These are phyloP conservation scores for Scleroderma bovista DNA, from an alignment of 768 basidiomycete species.

Conservation along the genomic window DNA sequence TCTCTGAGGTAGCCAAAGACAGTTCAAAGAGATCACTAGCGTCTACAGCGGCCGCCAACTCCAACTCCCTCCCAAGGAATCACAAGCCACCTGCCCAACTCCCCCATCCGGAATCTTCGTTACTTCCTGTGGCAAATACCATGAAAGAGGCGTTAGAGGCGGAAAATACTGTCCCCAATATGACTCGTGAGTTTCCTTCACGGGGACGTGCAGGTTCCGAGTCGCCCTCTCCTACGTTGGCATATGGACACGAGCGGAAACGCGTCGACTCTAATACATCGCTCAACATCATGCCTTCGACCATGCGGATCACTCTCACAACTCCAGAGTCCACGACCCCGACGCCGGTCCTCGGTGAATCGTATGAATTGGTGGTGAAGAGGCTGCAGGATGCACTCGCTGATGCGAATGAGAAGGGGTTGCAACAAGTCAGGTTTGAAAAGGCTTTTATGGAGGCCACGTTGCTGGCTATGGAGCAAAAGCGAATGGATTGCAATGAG, in stretches of 20 bases:
- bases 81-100: neutral
- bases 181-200: constrained; percentile 9
- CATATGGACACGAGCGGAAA: constrained; percentile 12
- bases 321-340: constrained; percentile 32
- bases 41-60: too few species aligned
- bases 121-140: neutral
- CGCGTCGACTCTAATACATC: constrained; percentile 24
- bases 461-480: constrained; percentile 57
- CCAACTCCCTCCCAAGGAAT: neutral
- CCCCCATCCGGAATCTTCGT: neutral
- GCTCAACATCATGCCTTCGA: constrained; percentile 10
- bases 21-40: neutral
- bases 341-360: constrained; percentile 27
- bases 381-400: constrained; percentile 58
- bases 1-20: constrained; percentile 39
- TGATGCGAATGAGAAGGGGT: constrained; percentile 55
- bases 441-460: constrained; percentile 68
- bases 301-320: constrained; percentile 41
- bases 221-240: constrained; percentile 16
- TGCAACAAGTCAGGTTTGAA: constrained; percentile 64
- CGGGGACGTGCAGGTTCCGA: constrained; percentile 30
- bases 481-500: constrained; percentile 52
- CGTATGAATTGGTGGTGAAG: constrained; percentile 40
- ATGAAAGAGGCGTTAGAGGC: constrained; percentile 4
- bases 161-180: constrained; percentile 10